Base-by-base conservation (phyloP, 306 rosid species). In the Trifolium subterraneum region DNA sequence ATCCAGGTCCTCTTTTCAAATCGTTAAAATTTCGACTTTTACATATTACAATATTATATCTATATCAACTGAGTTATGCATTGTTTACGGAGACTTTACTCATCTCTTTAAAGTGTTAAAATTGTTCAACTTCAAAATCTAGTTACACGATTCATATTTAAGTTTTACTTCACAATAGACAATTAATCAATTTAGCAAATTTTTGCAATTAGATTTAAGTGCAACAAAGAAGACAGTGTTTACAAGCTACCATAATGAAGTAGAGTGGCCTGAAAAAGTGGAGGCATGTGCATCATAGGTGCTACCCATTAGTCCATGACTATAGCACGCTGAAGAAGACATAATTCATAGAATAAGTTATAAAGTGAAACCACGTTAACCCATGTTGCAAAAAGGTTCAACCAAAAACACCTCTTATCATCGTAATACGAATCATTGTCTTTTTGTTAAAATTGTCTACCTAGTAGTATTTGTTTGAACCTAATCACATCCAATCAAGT, bases 391-490 rank as follows among this genome's bases (percentile, higher is more conserved):
- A 36, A 79, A 71, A 58, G 27, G 68, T 55, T 33, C 11, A 23
- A 51, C 39, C 27, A 19, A 18, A 35, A 65, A 16, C 10, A n/a
- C 41, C 23, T 58, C 39, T 29, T 35, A 42, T 62, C 70, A 68
- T 80, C 44, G 13, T 27, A 25, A 80, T 64, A 60, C 33, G 67
- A 74, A 74, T 74, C 54, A 61, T 39, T 80, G 80, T 68, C 72
- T 52, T 74, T 50, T 61, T 38, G 41, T 50, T 47, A 8, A 31
- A 23, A 20, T 31, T 29, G 29, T 44, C 47, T 66, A 27, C 35
- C 42, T 42, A 51, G 31, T 27, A 27, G 29, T 25, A 25, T 75
- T 64, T 48, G 52, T 51, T 64, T 22, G 20, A n/a, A n/a, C n/a
- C n/a, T 36, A 45, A 35, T 51, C 79, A 54, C 56, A 39, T 27